phyloP scores from a whole-genome alignment of 1,284 basidiomycete genomes.

The Earliella scabrosa region DNA sequence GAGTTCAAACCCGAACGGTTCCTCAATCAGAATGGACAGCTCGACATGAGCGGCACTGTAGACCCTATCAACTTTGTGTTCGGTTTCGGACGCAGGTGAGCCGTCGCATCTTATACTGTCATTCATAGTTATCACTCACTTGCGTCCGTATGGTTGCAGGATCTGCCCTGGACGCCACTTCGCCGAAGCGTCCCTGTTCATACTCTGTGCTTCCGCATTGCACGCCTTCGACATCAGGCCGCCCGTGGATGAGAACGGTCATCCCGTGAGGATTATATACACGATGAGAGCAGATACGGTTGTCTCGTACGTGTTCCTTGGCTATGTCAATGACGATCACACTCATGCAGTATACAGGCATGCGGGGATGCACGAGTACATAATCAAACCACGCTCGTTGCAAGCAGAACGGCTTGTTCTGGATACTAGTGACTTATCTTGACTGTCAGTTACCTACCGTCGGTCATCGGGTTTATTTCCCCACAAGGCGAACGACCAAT shows the following conservation, averaged over 20 bases:
- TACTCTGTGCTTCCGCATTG: constrained; percentile 8
- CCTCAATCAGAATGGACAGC: constrained; percentile 16
- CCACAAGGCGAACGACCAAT: too few species aligned
- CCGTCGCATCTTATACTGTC: not conserved
- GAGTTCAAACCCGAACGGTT: constrained; percentile 25
- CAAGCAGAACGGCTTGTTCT: not conserved
- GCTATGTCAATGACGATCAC: not conserved
- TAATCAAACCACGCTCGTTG: constrained; percentile 3
- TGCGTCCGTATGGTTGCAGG: not conserved
- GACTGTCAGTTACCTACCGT: too few species aligned
- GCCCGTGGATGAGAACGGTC: constrained; percentile 5
- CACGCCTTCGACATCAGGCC: constrained; percentile 12
- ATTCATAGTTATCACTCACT: not conserved
- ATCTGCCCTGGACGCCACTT: constrained; percentile 18
- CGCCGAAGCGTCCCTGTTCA: constrained; percentile 13
- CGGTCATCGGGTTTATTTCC: too few species aligned
- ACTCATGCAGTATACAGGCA: not conserved
- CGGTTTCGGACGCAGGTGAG: constrained; percentile 18
- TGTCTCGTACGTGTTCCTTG: not conserved
- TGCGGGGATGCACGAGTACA: not conserved
- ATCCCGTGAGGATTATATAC: not conserved
- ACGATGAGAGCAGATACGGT: not conserved
- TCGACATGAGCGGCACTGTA: not conserved
- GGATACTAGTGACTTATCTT: too few species aligned
- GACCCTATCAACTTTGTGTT: constrained; percentile 9